These are phyloP conservation scores for Tylopilus intermedius DNA, from an alignment of 768 basidiomycete genomes.

Conservation along the genomic window DNA sequence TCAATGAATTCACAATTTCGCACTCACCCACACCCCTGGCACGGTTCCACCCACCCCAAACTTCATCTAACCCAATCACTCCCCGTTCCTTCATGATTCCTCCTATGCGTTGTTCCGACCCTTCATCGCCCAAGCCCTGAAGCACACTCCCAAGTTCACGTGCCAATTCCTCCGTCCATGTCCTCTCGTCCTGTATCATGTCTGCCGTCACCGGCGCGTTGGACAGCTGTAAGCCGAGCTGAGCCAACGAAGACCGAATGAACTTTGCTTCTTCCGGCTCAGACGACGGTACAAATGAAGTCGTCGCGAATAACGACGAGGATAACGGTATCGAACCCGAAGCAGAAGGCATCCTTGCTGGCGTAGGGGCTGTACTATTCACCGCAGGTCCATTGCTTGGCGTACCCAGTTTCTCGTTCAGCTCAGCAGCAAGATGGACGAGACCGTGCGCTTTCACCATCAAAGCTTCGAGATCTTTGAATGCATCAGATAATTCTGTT, in stretches of 20 bases:
- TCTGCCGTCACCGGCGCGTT: slow-evolving; percentile 83
- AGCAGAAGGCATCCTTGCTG: slow-evolving; percentile 17
- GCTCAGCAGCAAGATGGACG: slow-evolving; percentile 82
- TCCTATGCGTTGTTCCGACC: slow-evolving; percentile 16
- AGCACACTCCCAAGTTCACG: slow-evolving; percentile 76
- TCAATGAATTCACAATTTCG: background rate
- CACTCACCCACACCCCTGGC: slow-evolving; percentile 78
- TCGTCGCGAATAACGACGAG: slow-evolving; percentile 20
- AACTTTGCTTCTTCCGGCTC: slow-evolving; percentile 83
- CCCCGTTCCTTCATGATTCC: slow-evolving; percentile 79
- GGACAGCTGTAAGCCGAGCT: slow-evolving; percentile 75
- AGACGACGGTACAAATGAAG: slow-evolving; percentile 35
- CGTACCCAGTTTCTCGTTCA: slow-evolving; percentile 75
- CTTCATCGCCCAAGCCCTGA: slow-evolving; percentile 36
- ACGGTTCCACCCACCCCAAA: slow-evolving; percentile 94
- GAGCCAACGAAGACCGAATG: slow-evolving; percentile 83
- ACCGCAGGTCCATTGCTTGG: slow-evolving; percentile 15
- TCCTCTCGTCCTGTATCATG: slow-evolving; percentile 78
- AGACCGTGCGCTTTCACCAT: slow-evolving; percentile 92
- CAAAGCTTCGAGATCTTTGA: slow-evolving; percentile 84
- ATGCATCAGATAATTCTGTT: slow-evolving; percentile 65
- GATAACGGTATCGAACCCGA: slow-evolving; percentile 21
- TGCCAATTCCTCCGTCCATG: slow-evolving; percentile 77
- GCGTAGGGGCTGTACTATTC: slow-evolving; percentile 2
- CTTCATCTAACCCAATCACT: slow-evolving; percentile 84